Evolutionary conservation across 2,329 filamentous ascomycete species (phyloP), one percentile per base, ranked within the genome.

Genomic region (Verticillium nonalfalfae): DNA sequence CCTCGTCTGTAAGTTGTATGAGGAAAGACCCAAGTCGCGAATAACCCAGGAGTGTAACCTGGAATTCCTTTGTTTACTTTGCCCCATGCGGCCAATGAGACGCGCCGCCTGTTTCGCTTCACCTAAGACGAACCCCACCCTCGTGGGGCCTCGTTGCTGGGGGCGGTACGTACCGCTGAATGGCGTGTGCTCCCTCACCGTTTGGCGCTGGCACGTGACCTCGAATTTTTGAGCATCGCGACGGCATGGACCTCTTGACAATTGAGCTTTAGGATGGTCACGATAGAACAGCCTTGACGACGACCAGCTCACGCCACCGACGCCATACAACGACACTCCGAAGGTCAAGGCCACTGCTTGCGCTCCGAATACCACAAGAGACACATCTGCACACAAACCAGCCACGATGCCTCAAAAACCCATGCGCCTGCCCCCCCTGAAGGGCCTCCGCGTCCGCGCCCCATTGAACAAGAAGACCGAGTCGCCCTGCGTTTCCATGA

Each of bases 351-450:
- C 7, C n/a, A 18, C n/a, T n/a, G 21, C 45, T 18, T 52, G n/a
- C 4, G 18, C 18, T 10, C 13, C 26, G 26, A 31, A 4, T 31
- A 31, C 26, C 26, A 31, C 4, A 31, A 31, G 26, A 4, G 26
- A 31, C 26, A 31, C 4, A 31, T 5, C 2, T 9, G 5, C n/a
- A 35, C 13, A 40, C 15, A 35, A 13, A 5, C 26, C 33, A 40
- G 36, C 54, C 70, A 71, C 56, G 64, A 84, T 83, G 79, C 71
- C 78, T 60, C 76, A 78, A 64, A 83, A 80, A 66, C 78, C 83
- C 34, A 84, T 85, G 56, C 82, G 83, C 56, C 78, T 89, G 1
- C 83, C 84, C 62, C 85, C 85, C 1, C 73, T 87, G 63, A 79
- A 80, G 70, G 71, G 71, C 39, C 78, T 86, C 59, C 83, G 83